Evolutionary conservation across 345 rosid genomes (phyloP), one percentile per base, ranked within the genome.

Genomic region (Salix exigua): DNA sequence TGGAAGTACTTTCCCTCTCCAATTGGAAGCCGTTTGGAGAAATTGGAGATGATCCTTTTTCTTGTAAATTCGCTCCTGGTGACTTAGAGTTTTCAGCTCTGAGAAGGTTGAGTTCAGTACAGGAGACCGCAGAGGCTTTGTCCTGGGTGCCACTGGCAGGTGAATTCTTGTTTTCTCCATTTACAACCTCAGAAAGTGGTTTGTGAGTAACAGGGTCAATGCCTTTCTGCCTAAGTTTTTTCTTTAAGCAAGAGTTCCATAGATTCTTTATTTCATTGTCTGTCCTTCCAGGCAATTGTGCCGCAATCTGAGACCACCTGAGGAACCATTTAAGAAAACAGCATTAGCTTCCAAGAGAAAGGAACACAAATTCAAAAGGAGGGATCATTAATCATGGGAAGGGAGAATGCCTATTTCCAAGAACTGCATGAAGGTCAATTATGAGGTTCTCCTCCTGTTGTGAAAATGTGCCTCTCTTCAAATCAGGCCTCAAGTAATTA

Each of bases 381-480:
- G 60, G 1, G 50, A 48, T 10, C 1, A 38, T 8, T 19, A 35
- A 67, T 13, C 8, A 38, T 35, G 23, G 35, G 28, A 3, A n/a
- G 17, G 17, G 68, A 53, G n/a, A 48, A 18, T 75, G 92, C 98
- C 98, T 86, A 63, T 95, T 95, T 7, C 99, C 99, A 62, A 95
- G 88, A 83, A 87, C 93, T 33, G 94, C 91, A 90, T 95, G 99
- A 37, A 92, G 97, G 66, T 92, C 97, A 86, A 95, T 81, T 66
- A 95, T 92, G 75, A 88, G 91, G 75, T 85, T 84, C 88, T 95
- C 99, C 87, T 95, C 99, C 75, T 90, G 89, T 25, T 87, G 90
- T 51, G 99, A 95, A 79, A 95, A 92, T 90, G 96, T 88, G 79
- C 99, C 99, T 85, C 99, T 79, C 85, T 95, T 95, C 82, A 95